A percentile compares a stretch with the other conserved stretches of the same genome.
Conservation (phyloP, 2,329 filamentous ascomycete genomes). For the Alternaria sp. region DNA sequence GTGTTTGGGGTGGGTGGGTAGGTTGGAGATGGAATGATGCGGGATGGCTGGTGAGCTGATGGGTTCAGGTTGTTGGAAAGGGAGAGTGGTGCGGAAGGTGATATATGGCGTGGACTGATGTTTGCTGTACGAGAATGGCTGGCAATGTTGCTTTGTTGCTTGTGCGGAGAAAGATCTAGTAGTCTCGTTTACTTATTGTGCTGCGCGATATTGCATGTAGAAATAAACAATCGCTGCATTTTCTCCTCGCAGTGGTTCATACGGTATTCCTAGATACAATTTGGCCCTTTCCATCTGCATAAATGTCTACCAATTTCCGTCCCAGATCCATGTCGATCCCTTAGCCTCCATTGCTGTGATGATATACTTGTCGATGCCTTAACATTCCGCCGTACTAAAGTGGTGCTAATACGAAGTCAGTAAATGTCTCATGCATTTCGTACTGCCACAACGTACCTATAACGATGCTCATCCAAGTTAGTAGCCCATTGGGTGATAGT, state of each 20-base stretch:
- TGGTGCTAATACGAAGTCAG: too few species aligned
- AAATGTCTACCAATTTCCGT: rapidly evolving
- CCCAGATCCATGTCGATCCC: too few species aligned
- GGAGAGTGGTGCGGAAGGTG: neutral
- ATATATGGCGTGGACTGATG: neutral
- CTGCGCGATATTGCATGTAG: neutral
- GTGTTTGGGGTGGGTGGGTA: neutral
- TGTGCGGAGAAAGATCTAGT: neutral
- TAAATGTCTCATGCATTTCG: too few species aligned
- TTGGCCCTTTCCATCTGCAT: too few species aligned
- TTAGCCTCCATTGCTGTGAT: too few species aligned
- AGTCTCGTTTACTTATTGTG: rapidly evolving
- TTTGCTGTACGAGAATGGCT: neutral
- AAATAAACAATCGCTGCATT: too few species aligned
- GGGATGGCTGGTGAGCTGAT: neutral
- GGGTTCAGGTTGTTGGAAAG: neutral
- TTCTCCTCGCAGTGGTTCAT: rapidly evolving
- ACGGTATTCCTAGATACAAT: too few species aligned
- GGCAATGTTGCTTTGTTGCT: neutral
- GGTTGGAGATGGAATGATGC: rapidly evolving
- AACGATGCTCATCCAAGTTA: too few species aligned
- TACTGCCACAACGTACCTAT: rapidly evolving
- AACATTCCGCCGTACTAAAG: too few species aligned
- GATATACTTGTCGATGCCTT: too few species aligned
- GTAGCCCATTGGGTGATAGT: too few species aligned